Conservation (phyloP, 768 basidiomycete species). For the Trametes villosa region DNA sequence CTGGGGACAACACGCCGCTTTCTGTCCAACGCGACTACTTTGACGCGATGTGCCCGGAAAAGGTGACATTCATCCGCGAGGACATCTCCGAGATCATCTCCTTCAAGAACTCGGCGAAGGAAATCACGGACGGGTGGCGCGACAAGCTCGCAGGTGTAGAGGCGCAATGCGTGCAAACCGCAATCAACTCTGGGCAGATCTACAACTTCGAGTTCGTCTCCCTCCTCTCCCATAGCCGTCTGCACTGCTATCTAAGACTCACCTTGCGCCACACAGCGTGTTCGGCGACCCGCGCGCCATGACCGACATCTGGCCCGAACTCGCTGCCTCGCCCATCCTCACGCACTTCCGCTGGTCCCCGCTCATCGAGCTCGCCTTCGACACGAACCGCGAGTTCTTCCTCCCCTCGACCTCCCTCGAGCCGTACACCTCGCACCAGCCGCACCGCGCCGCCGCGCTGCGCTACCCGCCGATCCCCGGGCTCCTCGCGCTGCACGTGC, state of each 20-base stretch:
- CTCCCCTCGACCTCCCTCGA: constrained; percentile 7
- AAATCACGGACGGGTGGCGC: constrained; percentile 45
- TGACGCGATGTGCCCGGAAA: constrained; percentile 44
- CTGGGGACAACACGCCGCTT: constrained; percentile 38
- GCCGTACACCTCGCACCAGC: constrained; percentile 7
- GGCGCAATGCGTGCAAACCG: constrained; percentile 37
- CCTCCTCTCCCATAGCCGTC: neutral
- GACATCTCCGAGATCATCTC: constrained; percentile 34
- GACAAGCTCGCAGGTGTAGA: constrained; percentile 39
- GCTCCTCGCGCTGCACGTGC: constrained; percentile 59
- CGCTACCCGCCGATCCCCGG: constrained; percentile 46
- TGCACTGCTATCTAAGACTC: neutral
- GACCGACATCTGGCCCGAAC: constrained; percentile 43
- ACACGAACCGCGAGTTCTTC: constrained; percentile 26
- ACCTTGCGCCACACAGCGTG: constrained; percentile 5
- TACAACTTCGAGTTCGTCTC: constrained; percentile 23
- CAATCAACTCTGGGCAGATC: constrained; percentile 19
- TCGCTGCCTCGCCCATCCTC: constrained; percentile 54
- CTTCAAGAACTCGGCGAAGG: constrained; percentile 36
- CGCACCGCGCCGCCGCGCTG: constrained; percentile 10
- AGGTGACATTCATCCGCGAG: constrained; percentile 36
- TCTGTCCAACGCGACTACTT: constrained; percentile 45
- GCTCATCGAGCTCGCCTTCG: constrained; percentile 48
- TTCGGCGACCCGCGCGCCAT: constrained; percentile 28
- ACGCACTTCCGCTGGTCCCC: constrained; percentile 57